Evolutionary conservation across 192 early-diverging fungal genomes (phyloP), one percentile per base, ranked within the genome.

Genomic region (Phlyctochytrium bullatum): DNA sequence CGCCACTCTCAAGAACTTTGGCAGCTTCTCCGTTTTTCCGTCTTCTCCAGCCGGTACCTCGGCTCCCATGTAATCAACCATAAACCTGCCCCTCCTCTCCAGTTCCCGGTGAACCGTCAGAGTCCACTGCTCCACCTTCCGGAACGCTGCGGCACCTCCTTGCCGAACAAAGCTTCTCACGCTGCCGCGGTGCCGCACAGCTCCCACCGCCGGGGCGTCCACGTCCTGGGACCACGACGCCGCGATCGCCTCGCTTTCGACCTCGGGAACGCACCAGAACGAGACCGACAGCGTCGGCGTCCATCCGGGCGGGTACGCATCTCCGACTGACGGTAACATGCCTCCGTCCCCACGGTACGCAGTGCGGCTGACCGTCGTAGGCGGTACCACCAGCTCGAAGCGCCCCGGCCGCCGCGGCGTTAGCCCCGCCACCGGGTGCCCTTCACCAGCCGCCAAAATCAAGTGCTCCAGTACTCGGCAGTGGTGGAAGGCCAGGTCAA

Each of bases 41-140:
- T n/a, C n/a, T n/a, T n/a, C n/a, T n/a, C n/a, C n/a, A n/a, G n/a
- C n/a, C n/a, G n/a, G n/a, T n/a, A n/a, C n/a, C n/a, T n/a, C n/a
- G 16, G 83, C 34, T 6, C 80, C 82, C 6, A 91, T 87, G 68
- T 90, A 92, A 71, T 93, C 92, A 3, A 93, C 69, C 71, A 91
- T 79, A 68, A 88, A 81, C 24, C 64, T 66, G 2, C 90, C 89
- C 12, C 72, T 65, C 34, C 67, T 34, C 10, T 68, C 74, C 23
- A 90, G 72, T 10, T 52, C 60, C 36, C 29, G 54, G 63, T 88
- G 88, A 20, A 86, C 59, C 25, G 52, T 60, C 52, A 73, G 75
- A 28, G 83, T 76, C 23, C 73, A 62, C 2, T 60, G 57, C 53
- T 85, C 63, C 78, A 80, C 34, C 56, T 72, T 67, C 56, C 24